These are phyloP conservation scores for Podaxis mareebaensis DNA, from an alignment of 768 basidiomycete species.

Conservation along the genomic window DNA sequence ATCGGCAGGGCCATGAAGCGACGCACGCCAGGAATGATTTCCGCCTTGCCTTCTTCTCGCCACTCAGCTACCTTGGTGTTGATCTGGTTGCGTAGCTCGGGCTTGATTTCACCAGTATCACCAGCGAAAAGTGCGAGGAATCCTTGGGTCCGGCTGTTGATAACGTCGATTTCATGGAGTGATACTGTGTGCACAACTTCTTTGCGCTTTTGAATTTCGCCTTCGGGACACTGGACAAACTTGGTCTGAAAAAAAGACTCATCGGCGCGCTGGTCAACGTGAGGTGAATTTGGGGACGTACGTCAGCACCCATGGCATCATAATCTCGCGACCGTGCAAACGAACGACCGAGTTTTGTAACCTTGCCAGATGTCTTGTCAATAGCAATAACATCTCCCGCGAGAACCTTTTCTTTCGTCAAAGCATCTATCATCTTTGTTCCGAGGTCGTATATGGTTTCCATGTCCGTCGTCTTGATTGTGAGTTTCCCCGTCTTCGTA, in stretches of 20 bases:
- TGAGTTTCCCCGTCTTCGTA: constrained; percentile 96
- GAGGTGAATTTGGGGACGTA: constrained; percentile 40
- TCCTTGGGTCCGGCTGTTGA: constrained; percentile 98
- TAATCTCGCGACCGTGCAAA: constrained; percentile 98
- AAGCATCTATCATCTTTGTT: constrained; percentile 97
- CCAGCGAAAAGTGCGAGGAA: constrained; percentile 95
- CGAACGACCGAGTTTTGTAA: constrained; percentile 93
- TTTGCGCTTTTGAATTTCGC: constrained; percentile 96
- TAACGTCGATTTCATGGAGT: constrained; percentile 98
- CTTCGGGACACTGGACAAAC: constrained; percentile 97
- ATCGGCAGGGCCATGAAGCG: not conserved
- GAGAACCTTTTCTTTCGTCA: constrained; percentile 95
- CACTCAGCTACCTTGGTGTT: constrained; percentile 96
- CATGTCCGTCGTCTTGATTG: constrained; percentile 99
- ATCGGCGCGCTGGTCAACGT: constrained; percentile 7
- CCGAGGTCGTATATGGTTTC: constrained; percentile 99
- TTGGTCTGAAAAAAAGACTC: constrained; percentile 64
- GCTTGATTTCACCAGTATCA: constrained; percentile 98
- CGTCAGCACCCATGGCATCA: constrained; percentile 99
- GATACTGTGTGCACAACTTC: constrained; percentile 98
- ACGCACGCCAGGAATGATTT: constrained; percentile 92
- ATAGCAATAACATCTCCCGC: constrained; percentile 95
- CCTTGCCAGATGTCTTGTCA: constrained; percentile 96
- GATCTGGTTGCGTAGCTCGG: constrained; percentile 94
- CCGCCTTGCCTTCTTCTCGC: constrained; percentile 98